These are phyloP conservation scores for Pleurostoma richardsiae DNA, from an alignment of 2,329 filamentous ascomycete genomes.

Conservation along the genomic window DNA sequence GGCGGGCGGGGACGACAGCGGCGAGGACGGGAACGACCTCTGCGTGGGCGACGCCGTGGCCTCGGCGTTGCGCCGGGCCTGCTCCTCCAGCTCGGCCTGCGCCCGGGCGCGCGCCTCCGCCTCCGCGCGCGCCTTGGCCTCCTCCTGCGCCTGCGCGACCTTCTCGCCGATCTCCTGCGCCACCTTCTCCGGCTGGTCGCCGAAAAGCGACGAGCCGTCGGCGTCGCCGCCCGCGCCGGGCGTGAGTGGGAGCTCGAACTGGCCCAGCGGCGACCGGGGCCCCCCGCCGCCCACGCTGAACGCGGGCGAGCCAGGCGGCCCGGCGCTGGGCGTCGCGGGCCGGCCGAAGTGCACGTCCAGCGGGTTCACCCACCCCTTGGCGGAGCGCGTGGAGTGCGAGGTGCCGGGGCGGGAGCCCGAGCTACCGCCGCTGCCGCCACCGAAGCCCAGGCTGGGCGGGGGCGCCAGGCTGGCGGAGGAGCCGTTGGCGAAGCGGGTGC, in stretches of 20 bases:
- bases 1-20: slow-evolving; percentile 17
- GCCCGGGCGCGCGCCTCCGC: slow-evolving; percentile 9
- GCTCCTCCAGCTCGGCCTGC: slow-evolving; percentile 2
- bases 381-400: slow-evolving; percentile 27
- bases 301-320: slow-evolving; percentile 11
- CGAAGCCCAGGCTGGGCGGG: slow-evolving; percentile 8
- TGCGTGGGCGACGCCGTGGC: slow-evolving; percentile 2
- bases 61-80: slow-evolving; percentile 1
- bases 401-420: slow-evolving; percentile 23
- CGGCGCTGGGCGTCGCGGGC: slow-evolving; percentile 13
- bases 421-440: not conserved
- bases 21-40: slow-evolving; percentile 23
- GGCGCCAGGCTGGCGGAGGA: slow-evolving; percentile 27
- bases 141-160: slow-evolving; percentile 13
- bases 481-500: slow-evolving; percentile 26
- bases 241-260: slow-evolving; percentile 27
- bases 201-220: slow-evolving; percentile 19
- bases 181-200: slow-evolving; percentile 20
- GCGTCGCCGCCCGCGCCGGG: slow-evolving; percentile 13
- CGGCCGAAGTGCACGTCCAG: slow-evolving; percentile 40
- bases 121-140: slow-evolving; percentile 9
- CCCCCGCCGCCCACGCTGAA: not conserved
- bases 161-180: slow-evolving; percentile 16
- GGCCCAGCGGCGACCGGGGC: slow-evolving; percentile 32
- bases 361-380: slow-evolving; percentile 38